Percentiles rank a stretch among this genome's conserved stretches.
Evolutionary conservation across 2,329 filamentous ascomycete genomes (phyloP).

Genomic region (Paramyrothecium sp.): DNA sequence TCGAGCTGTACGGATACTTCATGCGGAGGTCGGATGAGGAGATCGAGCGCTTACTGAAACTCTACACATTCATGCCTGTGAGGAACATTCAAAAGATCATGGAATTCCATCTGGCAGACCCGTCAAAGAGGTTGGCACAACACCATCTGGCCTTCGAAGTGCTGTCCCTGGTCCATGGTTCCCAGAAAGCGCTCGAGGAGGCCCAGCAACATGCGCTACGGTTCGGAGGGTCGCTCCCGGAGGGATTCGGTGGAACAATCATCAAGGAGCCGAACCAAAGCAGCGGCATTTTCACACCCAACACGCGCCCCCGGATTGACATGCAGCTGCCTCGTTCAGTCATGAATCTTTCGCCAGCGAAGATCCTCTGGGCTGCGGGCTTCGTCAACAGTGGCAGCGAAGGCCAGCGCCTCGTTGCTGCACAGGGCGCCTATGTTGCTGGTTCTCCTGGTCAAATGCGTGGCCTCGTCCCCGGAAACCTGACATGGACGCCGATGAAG

Average conservation of each 20-base stretch:
- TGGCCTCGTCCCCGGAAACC: conserved; percentile 44
- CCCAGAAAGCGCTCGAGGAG: conserved; percentile 60
- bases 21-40: conserved; percentile 78
- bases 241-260: conserved; percentile 5
- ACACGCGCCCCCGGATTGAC: conserved; percentile 51
- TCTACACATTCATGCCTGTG: conserved; percentile 86
- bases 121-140: conserved; percentile 74
- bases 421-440: conserved; percentile 60
- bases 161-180: conserved; percentile 74
- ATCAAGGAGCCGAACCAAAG: conserved; percentile 25
- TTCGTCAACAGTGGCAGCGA: conserved; percentile 56
- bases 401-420: conserved; percentile 54
- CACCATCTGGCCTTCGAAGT: conserved; percentile 83
- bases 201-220: conserved; percentile 52
- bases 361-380: conserved; percentile 59
- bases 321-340: conserved; percentile 59
- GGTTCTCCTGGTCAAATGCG: conserved; percentile 43
- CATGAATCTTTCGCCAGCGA: conserved; percentile 54
- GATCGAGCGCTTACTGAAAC: conserved; percentile 76
- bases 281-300: conserved; percentile 34
- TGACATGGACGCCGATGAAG: conserved; percentile 63
- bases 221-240: conserved; percentile 37
- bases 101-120: conserved; percentile 63
- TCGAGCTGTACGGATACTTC: conserved; percentile 91
- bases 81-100: conserved; percentile 67